Evolutionary conservation across 2,329 filamentous ascomycete species (phyloP), one percentile per base, ranked within the genome.

Genomic region (Aspergillus sp.): DNA sequence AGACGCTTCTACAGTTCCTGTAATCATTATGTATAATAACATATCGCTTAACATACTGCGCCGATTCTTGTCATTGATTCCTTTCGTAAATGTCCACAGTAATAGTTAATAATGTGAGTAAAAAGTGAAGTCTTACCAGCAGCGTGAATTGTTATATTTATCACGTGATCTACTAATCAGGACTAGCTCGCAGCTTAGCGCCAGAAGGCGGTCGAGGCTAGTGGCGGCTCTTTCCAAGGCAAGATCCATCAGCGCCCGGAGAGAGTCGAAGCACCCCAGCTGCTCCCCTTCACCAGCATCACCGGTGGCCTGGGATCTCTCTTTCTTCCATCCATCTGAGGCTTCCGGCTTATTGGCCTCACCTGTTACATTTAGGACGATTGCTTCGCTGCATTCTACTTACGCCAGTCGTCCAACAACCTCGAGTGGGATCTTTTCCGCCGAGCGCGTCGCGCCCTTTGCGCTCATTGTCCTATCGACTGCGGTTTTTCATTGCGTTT

Each of bases 1-100:
- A 78, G 59, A 87, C 88, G 3, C 75, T 91, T 58, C 70, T 79
- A 50, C 74, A 77, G 50, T 79, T 78, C n/a, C 47, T 61, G 53
- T 79, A 58, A 72, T 68, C 32, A 56, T 30, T 49, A 11, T 44
- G 25, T 47, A 44, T 25, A 41, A 38, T 50, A 38, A 30, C 13
- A n/a, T 19, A 38, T 21, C n/a, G n/a, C 11, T 13, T 10, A 59
- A 54, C 47, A 62, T 65, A 54, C 60, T 8, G 21, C 32, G 13
- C 47, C 3, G 19, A 25, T 25, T 15, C 0, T 39, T 36, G 44
- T 11, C 32, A 36, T 11, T 15, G 11, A 36, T 36, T 5, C 32
- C 10, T 36, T 36, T 36, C 32, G 32, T 36, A 36, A 36, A 15
- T 15, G 2, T 5, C 2, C 11, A 5, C 32, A 36, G 32, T 36